Evolutionary conservation across 176 grass and related monocot species (phyloP).

Genomic region (Zoysia japonica): DNA sequence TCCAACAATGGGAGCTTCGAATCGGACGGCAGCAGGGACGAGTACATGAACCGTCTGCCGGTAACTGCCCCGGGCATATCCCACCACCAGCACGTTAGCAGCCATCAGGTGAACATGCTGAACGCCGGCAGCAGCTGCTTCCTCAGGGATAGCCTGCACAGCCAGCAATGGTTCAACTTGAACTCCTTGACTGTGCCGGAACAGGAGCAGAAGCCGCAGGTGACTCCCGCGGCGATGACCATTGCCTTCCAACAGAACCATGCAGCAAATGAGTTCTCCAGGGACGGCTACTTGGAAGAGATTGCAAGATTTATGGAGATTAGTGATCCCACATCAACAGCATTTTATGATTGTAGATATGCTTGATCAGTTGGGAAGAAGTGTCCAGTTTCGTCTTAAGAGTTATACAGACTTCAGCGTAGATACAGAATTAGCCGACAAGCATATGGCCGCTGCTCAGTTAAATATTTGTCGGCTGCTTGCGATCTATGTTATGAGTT

Average conservation of each 20-base stretch:
- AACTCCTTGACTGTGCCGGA: conserved; percentile 1
- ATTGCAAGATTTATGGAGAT: conserved; percentile 66
- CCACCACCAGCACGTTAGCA: conserved; percentile 16
- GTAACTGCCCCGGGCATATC: conserved; percentile 9
- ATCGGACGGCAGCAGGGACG: conserved; percentile 49
- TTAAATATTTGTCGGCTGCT: neutral
- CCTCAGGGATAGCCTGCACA: conserved; percentile 36
- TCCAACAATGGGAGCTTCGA: conserved; percentile 72
- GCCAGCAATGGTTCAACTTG: conserved; percentile 23
- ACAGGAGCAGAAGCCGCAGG: conserved; percentile 42
- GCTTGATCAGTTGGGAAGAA: conserved; percentile 34
- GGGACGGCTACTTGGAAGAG: conserved; percentile 68
- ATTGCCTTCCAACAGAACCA: conserved; percentile 43
- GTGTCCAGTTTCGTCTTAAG: conserved; percentile 5
- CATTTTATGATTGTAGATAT: conserved; percentile 54
- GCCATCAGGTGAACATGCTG: neutral
- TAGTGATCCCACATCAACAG: conserved; percentile 35
- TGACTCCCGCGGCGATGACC: conserved; percentile 28
- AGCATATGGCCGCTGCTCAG: conserved; percentile 32
- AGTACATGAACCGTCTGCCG: conserved; percentile 46
- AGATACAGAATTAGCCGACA: conserved; percentile 20
- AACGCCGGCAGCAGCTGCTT: conserved; percentile 11
- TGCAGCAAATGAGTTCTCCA: conserved; percentile 38
- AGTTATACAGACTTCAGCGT: conserved; percentile 4
- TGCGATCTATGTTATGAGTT: conserved; percentile 10